phyloP scores from a whole-genome alignment of 2,329 filamentous ascomycete species.

The Alternaria viburni region DNA sequence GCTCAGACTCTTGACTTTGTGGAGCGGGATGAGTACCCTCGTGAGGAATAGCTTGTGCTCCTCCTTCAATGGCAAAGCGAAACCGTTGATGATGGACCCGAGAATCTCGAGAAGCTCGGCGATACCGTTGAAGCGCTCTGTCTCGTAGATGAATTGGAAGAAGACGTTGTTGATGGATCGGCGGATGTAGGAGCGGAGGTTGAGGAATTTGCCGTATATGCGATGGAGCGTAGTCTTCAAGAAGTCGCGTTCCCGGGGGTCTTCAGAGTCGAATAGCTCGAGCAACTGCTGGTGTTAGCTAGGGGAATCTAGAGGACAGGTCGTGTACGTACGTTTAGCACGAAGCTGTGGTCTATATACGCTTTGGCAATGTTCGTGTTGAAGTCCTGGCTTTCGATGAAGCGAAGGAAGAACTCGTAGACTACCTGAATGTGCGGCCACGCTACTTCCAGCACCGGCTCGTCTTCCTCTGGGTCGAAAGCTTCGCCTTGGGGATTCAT shows the following conservation, averaged over 20 bases:
- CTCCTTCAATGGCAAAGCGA: slow-evolving; percentile 94
- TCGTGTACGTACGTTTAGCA: slow-evolving; percentile 68
- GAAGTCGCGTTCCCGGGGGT: slow-evolving; percentile 94
- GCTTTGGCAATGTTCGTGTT: slow-evolving; percentile 99
- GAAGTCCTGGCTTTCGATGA: slow-evolving; percentile 99
- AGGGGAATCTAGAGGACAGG: background rate
- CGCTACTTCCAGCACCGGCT: slow-evolving; percentile 95
- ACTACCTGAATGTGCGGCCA: slow-evolving; percentile 99
- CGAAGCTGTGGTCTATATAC: slow-evolving; percentile 98
- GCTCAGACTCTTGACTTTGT: slow-evolving; percentile 98
- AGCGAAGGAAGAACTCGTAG: slow-evolving; percentile 98
- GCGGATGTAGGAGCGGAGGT: slow-evolving; percentile 94
- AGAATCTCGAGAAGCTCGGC: slow-evolving; percentile 95
- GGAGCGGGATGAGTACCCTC: slow-evolving; percentile 86
- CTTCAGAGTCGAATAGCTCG: slow-evolving; percentile 98
- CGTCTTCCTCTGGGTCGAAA: slow-evolving; percentile 97
- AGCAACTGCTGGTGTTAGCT: slow-evolving; percentile 66
- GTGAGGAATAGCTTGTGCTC: slow-evolving; percentile 99
- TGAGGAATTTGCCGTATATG: slow-evolving; percentile 99
- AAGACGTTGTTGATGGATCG: slow-evolving; percentile 99
- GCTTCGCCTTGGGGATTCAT: slow-evolving; percentile 98
- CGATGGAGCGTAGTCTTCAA: slow-evolving; percentile 96
- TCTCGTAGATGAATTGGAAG: slow-evolving; percentile 99
- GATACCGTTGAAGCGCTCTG: slow-evolving; percentile 97
- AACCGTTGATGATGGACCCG: slow-evolving; percentile 98